These are phyloP conservation scores for Crucihimalaya himalaica DNA, from an alignment of 345 rosid species.

Conservation along the genomic window DNA sequence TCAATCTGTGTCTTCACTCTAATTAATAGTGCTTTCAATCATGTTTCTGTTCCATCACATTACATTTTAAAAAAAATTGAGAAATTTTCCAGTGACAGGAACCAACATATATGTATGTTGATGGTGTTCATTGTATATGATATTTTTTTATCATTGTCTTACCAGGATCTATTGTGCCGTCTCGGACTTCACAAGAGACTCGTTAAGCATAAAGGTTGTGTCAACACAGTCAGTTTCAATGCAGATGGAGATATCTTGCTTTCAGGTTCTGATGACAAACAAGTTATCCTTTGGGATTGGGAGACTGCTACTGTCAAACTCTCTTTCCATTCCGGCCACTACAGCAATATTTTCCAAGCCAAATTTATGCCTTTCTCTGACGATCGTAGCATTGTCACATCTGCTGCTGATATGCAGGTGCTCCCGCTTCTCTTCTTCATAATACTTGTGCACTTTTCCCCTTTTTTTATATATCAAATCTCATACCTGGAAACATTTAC, in stretches of 20 bases:
- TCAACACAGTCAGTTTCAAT: conserved; percentile 77
- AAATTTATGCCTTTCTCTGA: conserved; percentile 74
- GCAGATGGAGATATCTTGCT: conserved; percentile 61
- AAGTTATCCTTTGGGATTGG: conserved; percentile 81
- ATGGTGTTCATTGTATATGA: too few relatives aligned
- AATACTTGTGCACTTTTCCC: too few relatives aligned
- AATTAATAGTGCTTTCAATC: too few relatives aligned
- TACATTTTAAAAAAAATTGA: too few relatives aligned
- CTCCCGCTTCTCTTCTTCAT: not conserved
- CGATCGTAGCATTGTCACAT: conserved; percentile 74
- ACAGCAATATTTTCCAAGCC: conserved; percentile 72
- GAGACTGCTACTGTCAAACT: conserved; percentile 58
- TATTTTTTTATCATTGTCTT: not conserved
- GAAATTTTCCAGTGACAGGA: not conserved
- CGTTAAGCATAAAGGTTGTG: conserved; percentile 69
- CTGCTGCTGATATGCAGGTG: conserved; percentile 93
- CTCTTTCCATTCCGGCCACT: conserved; percentile 72
- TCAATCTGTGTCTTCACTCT: too few relatives aligned
- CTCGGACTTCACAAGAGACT: conserved; percentile 65
- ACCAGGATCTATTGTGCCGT: conserved; percentile 62
- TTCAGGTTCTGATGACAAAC: conserved; percentile 85
- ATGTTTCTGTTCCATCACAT: too few relatives aligned
- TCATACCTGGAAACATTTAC: not conserved
- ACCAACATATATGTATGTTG: not conserved
- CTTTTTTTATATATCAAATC: too few relatives aligned